These are phyloP conservation scores for Fusarium staphyleae DNA, from an alignment of 2,329 filamentous ascomycete species.

Conservation along the genomic window DNA sequence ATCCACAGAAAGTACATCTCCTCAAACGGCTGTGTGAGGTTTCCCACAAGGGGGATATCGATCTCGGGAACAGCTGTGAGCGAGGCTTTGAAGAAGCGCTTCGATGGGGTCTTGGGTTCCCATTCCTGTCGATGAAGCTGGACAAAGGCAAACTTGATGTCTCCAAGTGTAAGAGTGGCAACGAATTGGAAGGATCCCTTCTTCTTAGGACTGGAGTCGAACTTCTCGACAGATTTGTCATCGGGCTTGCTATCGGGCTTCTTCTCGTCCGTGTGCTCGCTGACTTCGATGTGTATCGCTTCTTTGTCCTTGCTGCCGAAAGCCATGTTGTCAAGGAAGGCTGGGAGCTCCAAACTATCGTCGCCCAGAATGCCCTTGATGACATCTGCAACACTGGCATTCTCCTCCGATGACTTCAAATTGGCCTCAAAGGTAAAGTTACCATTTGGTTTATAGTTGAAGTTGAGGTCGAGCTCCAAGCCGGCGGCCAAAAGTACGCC, in stretches of 20 bases:
- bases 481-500: constrained; percentile 24
- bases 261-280: too few relatives aligned
- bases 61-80: too few relatives aligned
- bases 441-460: constrained; percentile 4
- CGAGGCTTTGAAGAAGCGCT: constrained; percentile 31
- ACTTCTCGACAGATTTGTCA: too few relatives aligned
- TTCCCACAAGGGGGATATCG: constrained; percentile 43
- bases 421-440: constrained; percentile 9
- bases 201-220: too few relatives aligned
- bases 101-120: constrained; percentile 19
- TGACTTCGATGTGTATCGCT: constrained; percentile 3
- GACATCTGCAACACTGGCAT: constrained; percentile 18
- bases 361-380: constrained; percentile 8
- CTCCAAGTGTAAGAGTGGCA: constrained; percentile 7
- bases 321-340: constrained; percentile 14
- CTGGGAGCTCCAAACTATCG: constrained; percentile 10
- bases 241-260: too few relatives aligned
- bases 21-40: constrained; percentile 46
- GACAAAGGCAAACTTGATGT: constrained; percentile 13
- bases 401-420: neutral
- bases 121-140: constrained; percentile 23
- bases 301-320: neutral
- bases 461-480: constrained; percentile 17
- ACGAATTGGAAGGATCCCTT: constrained; percentile 28
- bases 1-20: constrained; percentile 47